Evolutionary conservation across 441 rosid genomes (phyloP), one percentile per base, ranked within the genome.

Genomic region (Raphanus hybrid): DNA sequence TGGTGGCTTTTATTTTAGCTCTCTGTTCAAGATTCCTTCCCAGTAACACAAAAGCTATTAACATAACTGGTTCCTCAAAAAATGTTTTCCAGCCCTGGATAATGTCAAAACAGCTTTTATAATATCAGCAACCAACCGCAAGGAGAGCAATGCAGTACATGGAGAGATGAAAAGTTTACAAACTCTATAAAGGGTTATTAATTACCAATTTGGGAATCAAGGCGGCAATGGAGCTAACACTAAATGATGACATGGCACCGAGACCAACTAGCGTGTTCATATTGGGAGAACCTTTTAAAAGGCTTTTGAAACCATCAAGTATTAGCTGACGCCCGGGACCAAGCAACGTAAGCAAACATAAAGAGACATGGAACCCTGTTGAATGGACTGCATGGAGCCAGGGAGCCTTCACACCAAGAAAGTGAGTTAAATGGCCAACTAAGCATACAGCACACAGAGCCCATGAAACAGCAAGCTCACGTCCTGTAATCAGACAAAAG

Each of bases 21-120:
- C 98, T 88, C 72, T 95, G 97, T 86, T 95, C 99, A 80, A 92
- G 97, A 86, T 95, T 95, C 83, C 96, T 91, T 81, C 99, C 99
- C 80, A 95, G 84, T 85, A 95, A 84, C 71, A 95, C 98, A 84
- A 95, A 89, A 69, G 99, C 96, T 79, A 95, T 87, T 79, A 95
- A 86, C 98, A 95, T 95, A 64, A 95, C 86, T 35, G 97, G 98
- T 75, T 95, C 99, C 92, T 95, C 99, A 82, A 95, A 92, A 84
- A 95, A 95, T 41, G 93, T 88, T 85, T 88, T 95, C 99, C 99
- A 95, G 29, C 99, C 99, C 99, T 95, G 93, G 76, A 82, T 74
- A 71, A 83, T 72, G 57, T 39, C 69, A 66, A 75, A 66, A 69
- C 63, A 80, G 77, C 54, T 58, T 29, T 70, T 62, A 73, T 15